phyloP scores from a whole-genome alignment of 2,329 filamentous ascomycete species.

The Orbilia ellipsospora region DNA sequence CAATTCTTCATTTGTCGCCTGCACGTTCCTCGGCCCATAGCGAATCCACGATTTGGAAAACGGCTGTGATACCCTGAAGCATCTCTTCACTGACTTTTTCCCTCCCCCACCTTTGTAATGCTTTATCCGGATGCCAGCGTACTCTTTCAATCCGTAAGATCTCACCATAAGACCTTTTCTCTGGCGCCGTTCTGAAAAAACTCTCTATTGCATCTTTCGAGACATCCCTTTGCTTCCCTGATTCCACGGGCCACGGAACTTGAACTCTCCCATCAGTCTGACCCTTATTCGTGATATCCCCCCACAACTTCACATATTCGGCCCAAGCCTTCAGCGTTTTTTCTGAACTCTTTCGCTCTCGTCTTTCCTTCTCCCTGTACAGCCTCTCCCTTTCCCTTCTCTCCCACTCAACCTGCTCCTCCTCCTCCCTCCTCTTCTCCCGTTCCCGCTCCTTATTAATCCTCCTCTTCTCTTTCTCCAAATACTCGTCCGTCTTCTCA shows the following conservation, averaged over 20 bases:
- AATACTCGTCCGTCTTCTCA: slow-evolving; percentile 88
- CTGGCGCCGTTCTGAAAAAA: slow-evolving; percentile 74
- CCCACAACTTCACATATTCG: slow-evolving; percentile 74
- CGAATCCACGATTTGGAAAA: slow-evolving; percentile 89
- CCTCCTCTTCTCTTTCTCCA: slow-evolving; percentile 78
- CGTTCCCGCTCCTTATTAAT: slow-evolving; percentile 68
- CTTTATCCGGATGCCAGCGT: slow-evolving; percentile 97
- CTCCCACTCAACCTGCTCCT: slow-evolving; percentile 64
- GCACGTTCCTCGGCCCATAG: slow-evolving; percentile 70
- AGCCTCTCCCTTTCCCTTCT: slow-evolving; percentile 77
- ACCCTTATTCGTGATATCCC: slow-evolving; percentile 61
- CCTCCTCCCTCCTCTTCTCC: slow-evolving; percentile 65
- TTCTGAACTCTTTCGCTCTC: slow-evolving; percentile 68
- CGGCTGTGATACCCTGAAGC: slow-evolving; percentile 83
- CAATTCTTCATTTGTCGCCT: slow-evolving; percentile 33
- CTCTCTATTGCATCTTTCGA: slow-evolving; percentile 71
- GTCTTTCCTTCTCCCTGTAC: slow-evolving; percentile 73
- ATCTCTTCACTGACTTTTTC: slow-evolving; percentile 75
- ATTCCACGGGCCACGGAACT: slow-evolving; percentile 78
- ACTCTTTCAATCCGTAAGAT: slow-evolving; percentile 85
- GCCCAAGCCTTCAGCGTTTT: slow-evolving; percentile 69
- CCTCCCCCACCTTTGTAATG: slow-evolving; percentile 85
- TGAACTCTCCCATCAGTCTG: slow-evolving; percentile 63
- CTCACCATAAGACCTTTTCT: slow-evolving; percentile 61
- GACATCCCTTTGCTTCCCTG: slow-evolving; percentile 70